These are phyloP conservation scores for Blumeria graminis DNA, from an alignment of 2,329 filamentous ascomycete species.

Conservation along the genomic window DNA sequence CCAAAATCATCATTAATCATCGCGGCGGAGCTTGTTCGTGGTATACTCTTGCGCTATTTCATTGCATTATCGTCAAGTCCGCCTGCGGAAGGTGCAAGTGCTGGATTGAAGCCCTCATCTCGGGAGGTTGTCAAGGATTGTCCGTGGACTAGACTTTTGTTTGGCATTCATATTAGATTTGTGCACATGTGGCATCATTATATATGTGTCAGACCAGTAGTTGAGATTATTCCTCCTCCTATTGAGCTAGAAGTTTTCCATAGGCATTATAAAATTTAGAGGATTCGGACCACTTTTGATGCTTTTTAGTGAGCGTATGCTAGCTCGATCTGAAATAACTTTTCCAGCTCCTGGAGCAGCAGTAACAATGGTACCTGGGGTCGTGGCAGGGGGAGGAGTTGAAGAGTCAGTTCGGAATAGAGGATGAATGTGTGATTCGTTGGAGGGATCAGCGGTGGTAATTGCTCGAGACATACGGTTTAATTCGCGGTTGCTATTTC, in stretches of 20 bases:
- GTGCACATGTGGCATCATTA: too few species aligned
- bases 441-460: slow-evolving; percentile 16
- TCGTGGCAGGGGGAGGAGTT: slow-evolving; percentile 36
- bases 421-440: slow-evolving; percentile 51
- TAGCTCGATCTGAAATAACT: slow-evolving; percentile 29
- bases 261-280: slow-evolving; percentile 24
- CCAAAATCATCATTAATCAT: too few species aligned
- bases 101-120: too few species aligned
- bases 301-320: slow-evolving; percentile 25
- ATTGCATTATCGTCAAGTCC: too few species aligned
- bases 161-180: too few species aligned
- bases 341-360: slow-evolving; percentile 46
- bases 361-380: slow-evolving; percentile 44
- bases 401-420: slow-evolving; percentile 53
- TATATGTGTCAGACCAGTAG: too few species aligned
- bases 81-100: too few species aligned
- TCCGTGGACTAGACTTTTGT: too few species aligned
- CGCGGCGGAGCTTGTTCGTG: too few species aligned
- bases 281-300: slow-evolving; percentile 28
- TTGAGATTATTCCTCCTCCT: too few species aligned
- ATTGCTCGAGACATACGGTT: slow-evolving; percentile 3
- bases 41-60: too few species aligned
- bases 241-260: slow-evolving; percentile 18
- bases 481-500: slow-evolving; percentile 8
- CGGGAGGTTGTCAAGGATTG: too few species aligned